These are phyloP conservation scores for Rickenella mellea DNA, from an alignment of 768 basidiomycete species.

Conservation along the genomic window DNA sequence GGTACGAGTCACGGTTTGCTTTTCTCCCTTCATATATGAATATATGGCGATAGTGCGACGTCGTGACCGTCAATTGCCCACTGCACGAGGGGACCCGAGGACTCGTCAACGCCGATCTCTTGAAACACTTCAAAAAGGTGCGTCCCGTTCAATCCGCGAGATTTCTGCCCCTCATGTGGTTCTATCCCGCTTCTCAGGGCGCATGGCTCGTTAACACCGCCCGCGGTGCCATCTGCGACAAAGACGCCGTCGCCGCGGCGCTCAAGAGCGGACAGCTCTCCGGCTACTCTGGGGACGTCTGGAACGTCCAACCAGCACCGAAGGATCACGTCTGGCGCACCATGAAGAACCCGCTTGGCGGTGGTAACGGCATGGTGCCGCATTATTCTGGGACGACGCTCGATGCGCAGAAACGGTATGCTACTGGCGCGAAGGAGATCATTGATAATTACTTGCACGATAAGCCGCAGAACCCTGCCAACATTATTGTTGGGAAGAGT, in stretches of 20 bases:
- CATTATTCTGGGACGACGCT: conserved; percentile 86
- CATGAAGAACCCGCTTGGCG: conserved; percentile 70
- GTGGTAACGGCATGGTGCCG: conserved; percentile 85
- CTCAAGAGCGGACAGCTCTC: conserved; percentile 66
- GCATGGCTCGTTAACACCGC: conserved; percentile 92
- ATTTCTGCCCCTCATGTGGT: too few relatives aligned
- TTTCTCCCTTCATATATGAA: conserved; percentile 14
- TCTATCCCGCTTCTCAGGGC: too few relatives aligned
- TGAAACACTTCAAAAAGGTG: conserved; percentile 78
- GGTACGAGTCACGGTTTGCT: conserved; percentile 14
- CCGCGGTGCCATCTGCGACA: conserved; percentile 85
- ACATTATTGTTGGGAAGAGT: conserved; percentile 73
- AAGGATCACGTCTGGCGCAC: conserved; percentile 81
- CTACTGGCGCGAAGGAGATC: conserved; percentile 59
- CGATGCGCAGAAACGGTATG: conserved; percentile 85
- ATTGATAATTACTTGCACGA: conserved; percentile 57
- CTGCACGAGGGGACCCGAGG: conserved; percentile 79
- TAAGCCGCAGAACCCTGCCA: conserved; percentile 63
- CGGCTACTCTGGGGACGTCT: conserved; percentile 57
- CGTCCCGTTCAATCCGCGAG: too few relatives aligned
- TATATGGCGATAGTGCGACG: conserved; percentile 57
- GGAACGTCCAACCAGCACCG: conserved; percentile 84
- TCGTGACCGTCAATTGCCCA: conserved; percentile 83
- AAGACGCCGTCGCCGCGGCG: conserved; percentile 69
- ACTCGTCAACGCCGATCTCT: conserved; percentile 71